Conservation (phyloP, 2,329 filamentous ascomycete genomes). For the Neurospora crassa region DNA sequence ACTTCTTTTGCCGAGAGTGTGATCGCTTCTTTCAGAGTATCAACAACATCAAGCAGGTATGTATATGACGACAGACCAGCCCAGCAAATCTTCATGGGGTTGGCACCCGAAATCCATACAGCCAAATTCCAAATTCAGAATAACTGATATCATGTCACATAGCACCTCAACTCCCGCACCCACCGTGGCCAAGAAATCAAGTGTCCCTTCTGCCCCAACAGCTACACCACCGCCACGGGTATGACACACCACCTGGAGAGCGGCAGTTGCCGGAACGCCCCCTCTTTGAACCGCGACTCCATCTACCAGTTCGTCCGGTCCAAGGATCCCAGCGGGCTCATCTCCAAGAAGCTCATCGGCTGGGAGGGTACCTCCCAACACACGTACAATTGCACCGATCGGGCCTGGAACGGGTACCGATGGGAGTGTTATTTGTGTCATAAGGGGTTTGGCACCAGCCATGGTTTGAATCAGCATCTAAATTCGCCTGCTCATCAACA, state of each 20-base stretch:
- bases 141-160: neutral
- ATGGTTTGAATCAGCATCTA: constrained; percentile 41
- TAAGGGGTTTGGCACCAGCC: constrained; percentile 26
- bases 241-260: constrained; percentile 46
- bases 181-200: constrained; percentile 35
- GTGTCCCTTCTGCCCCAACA: constrained; percentile 46
- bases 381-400: constrained; percentile 27
- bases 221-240: constrained; percentile 41
- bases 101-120: too few species aligned
- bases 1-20: constrained; percentile 27
- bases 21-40: constrained; percentile 22
- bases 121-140: neutral
- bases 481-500: constrained; percentile 38
- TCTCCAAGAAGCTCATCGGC: constrained; percentile 42
- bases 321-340: constrained; percentile 35
- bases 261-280: constrained; percentile 39
- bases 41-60: constrained; percentile 16
- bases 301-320: constrained; percentile 36
- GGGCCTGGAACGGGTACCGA: constrained; percentile 33
- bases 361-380: constrained; percentile 25
- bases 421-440: constrained; percentile 49
- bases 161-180: constrained; percentile 45
- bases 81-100: neutral
- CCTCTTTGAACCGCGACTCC: constrained; percentile 33
- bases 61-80: neutral